These are phyloP conservation scores for Capsella rubella DNA, from an alignment of 441 rosid genomes.

Conservation along the genomic window DNA sequence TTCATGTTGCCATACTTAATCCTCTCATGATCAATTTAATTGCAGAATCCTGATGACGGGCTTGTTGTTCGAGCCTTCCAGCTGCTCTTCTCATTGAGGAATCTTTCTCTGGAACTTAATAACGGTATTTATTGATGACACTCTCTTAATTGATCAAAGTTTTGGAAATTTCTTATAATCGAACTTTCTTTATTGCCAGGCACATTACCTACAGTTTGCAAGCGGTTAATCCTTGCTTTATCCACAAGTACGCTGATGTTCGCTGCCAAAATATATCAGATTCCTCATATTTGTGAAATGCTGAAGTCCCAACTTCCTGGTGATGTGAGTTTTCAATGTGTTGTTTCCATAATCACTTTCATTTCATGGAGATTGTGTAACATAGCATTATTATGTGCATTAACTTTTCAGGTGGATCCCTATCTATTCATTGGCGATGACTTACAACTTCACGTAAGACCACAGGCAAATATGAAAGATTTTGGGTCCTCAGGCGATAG, in stretches of 20 bases:
- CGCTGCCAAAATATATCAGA: conserved; percentile 76
- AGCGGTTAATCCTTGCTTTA: conserved; percentile 66
- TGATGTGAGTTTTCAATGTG: conserved; percentile 61
- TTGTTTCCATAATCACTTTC: neutral
- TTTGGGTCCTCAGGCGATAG: conserved; percentile 74
- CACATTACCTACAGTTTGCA: conserved; percentile 62
- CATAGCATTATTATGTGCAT: conserved; percentile 22
- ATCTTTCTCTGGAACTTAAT: conserved; percentile 58
- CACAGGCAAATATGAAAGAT: conserved; percentile 66
- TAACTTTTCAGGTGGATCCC: conserved; percentile 77
- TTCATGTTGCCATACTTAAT: conserved; percentile 3
- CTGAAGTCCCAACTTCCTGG: conserved; percentile 59
- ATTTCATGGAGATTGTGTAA: neutral
- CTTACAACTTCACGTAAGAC: conserved; percentile 71
- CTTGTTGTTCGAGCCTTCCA: conserved; percentile 80
- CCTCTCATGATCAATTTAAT: conserved; percentile 26
- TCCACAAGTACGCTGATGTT: conserved; percentile 84
- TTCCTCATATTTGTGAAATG: conserved; percentile 60
- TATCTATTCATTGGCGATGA: conserved; percentile 72
- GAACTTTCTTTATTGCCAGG: conserved; percentile 51
- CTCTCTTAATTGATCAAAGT: conserved; percentile 27
- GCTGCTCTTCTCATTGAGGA: conserved; percentile 78
- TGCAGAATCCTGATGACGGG: conserved; percentile 73
- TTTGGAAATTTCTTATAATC: conserved; percentile 27
- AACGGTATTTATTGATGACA: conserved; percentile 55